Conservation (phyloP, 768 basidiomycete species). For the Lentinula edodes region DNA sequence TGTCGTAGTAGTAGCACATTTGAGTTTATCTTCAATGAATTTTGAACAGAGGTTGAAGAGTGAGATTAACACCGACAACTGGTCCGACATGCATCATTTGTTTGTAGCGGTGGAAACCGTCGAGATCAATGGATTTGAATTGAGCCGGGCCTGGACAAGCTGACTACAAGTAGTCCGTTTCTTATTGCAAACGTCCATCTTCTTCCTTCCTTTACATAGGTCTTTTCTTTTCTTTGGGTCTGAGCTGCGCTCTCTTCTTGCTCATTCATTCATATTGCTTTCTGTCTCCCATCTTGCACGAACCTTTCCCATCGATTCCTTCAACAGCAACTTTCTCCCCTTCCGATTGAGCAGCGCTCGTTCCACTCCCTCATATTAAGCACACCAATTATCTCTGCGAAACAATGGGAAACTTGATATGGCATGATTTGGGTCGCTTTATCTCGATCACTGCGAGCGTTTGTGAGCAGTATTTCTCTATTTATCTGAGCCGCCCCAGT, state of each 20-base stretch:
- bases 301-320: conserved; percentile 7
- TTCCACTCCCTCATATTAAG: conserved; percentile 11
- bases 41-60: too few species aligned
- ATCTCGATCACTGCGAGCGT: conserved; percentile 63
- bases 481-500: not conserved
- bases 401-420: conserved; percentile 75
- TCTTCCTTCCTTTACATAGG: conserved; percentile 11
- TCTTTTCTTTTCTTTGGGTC: conserved; percentile 20
- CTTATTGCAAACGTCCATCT: conserved; percentile 10
- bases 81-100: not conserved
- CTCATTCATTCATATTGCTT: conserved; percentile 19
- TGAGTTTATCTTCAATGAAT: not conserved
- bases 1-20: not conserved
- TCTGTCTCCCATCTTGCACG: conserved; percentile 16
- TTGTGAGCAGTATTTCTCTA: conserved; percentile 45
- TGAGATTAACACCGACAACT: too few species aligned
- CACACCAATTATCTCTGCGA: conserved; percentile 11
- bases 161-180: not conserved
- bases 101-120: not conserved
- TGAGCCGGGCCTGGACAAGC: not conserved
- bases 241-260: conserved; percentile 32
- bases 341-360: conserved; percentile 20
- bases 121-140: not conserved
- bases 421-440: conserved; percentile 73
- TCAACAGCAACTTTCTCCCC: not conserved